These are phyloP conservation scores for Hypsizygus marmoreus DNA, from an alignment of 768 basidiomycete genomes.

Conservation along the genomic window DNA sequence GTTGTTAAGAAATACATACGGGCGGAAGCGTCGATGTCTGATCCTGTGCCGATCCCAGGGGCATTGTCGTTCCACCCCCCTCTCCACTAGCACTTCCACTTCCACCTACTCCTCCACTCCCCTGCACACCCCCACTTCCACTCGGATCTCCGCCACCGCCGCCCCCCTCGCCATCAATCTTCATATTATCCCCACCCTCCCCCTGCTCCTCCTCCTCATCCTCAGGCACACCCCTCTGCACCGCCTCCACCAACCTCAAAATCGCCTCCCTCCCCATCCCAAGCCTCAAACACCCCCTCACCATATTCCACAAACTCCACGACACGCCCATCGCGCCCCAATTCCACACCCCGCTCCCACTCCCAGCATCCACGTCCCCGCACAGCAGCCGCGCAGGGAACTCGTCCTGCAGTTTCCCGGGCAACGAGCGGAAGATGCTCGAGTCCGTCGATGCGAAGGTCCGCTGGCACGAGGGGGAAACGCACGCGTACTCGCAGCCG, in stretches of 20 bases:
- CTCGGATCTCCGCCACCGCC: constrained; percentile 29
- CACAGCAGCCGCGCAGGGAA: constrained; percentile 68
- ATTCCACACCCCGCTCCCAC: constrained; percentile 66
- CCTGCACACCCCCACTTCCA: constrained; percentile 4
- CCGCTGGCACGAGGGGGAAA: constrained; percentile 52
- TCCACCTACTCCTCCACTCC: not conserved
- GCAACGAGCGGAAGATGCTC: constrained; percentile 70
- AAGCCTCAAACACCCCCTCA: constrained; percentile 54
- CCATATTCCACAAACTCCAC: constrained; percentile 72
- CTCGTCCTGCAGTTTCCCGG: constrained; percentile 68
- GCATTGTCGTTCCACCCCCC: not conserved
- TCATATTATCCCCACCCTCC: constrained; percentile 11
- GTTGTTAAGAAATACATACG: constrained; percentile 16
- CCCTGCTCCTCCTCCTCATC: constrained; percentile 36
- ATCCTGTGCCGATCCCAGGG: not conserved
- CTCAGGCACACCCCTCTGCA: constrained; percentile 56
- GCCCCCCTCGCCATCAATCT: constrained; percentile 20
- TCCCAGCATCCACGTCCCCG: constrained; percentile 58
- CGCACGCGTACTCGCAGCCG: constrained; percentile 79
- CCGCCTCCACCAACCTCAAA: constrained; percentile 55
- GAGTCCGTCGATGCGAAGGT: constrained; percentile 73
- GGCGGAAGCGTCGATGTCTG: constrained; percentile 2
- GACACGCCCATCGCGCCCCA: constrained; percentile 80
- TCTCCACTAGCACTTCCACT: not conserved
- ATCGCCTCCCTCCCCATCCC: constrained; percentile 67